phyloP scores from a whole-genome alignment of 2,329 filamentous ascomycete species.

The Exophiala viscosa region DNA sequence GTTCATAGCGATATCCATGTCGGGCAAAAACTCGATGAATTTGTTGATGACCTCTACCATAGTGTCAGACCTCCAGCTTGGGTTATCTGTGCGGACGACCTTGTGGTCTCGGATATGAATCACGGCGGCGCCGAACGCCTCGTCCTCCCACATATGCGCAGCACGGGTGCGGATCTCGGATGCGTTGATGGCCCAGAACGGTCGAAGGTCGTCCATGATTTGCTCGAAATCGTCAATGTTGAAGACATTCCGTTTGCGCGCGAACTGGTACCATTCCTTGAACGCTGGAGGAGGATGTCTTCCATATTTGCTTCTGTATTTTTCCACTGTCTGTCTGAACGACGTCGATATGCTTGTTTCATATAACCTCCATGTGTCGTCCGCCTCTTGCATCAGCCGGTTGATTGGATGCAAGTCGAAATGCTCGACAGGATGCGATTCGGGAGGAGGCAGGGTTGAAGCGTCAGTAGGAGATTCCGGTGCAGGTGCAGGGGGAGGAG shows the following conservation, averaged over 20 bases:
- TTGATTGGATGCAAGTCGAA: conserved; percentile 34
- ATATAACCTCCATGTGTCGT: conserved; percentile 33
- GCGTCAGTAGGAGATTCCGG: conserved; percentile 1
- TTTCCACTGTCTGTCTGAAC: conserved; percentile 39
- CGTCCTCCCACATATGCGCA: conserved; percentile 33
- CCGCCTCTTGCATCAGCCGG: conserved; percentile 35
- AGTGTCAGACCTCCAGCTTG: conserved; percentile 42
- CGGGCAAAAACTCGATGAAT: conserved; percentile 55
- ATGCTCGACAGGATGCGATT: conserved; percentile 10
- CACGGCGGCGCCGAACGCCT: conserved; percentile 31
- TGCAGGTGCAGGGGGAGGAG: conserved; percentile 3
- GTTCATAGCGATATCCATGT: conserved; percentile 66
- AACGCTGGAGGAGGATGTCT: conserved; percentile 41
- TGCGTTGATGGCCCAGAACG: conserved; percentile 38
- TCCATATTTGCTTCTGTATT: conserved; percentile 37
- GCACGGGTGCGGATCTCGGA: conserved; percentile 33
- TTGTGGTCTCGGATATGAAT: conserved; percentile 35
- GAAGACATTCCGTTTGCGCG: conserved; percentile 35
- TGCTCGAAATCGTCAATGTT: conserved; percentile 40
- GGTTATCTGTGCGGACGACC: conserved; percentile 36
- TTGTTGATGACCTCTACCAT: conserved; percentile 47
- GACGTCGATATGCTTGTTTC: conserved; percentile 34
- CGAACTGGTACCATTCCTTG: conserved; percentile 40
- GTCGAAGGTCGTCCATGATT: conserved; percentile 37
- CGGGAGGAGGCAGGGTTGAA: not conserved